phyloP scores from a whole-genome alignment of 2,329 filamentous ascomycete species.

The Albifimbria verrucaria region DNA sequence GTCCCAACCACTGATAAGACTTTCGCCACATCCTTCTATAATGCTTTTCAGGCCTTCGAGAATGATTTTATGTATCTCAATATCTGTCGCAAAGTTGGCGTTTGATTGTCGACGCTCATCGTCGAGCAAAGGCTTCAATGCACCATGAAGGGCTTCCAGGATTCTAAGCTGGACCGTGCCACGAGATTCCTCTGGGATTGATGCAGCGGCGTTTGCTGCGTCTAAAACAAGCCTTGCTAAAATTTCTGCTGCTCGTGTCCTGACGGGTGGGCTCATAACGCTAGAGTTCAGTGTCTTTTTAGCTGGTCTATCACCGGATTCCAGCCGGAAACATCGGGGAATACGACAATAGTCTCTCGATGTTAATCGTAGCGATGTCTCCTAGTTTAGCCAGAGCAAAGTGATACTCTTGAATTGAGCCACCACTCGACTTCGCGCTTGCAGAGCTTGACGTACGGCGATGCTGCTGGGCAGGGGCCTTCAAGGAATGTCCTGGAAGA shows the following conservation, averaged over 20 bases:
- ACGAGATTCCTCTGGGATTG: constrained; percentile 46
- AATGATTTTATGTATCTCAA: constrained; percentile 76
- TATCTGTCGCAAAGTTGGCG: constrained; percentile 59
- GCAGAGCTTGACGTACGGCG: constrained; percentile 47
- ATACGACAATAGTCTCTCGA: constrained; percentile 68
- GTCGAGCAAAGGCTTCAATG: constrained; percentile 53
- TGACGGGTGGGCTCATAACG: constrained; percentile 47
- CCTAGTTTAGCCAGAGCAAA: constrained; percentile 72
- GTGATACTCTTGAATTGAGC: constrained; percentile 58
- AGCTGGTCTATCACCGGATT: constrained; percentile 57
- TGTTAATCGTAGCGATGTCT: constrained; percentile 70
- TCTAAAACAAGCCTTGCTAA: constrained; percentile 57
- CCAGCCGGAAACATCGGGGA: constrained; percentile 75
- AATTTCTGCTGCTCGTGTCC: constrained; percentile 61
- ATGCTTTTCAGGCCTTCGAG: constrained; percentile 79
- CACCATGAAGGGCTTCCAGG: constrained; percentile 61
- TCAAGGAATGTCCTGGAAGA: constrained; percentile 25
- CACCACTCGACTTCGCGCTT: constrained; percentile 35
- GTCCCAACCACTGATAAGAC: constrained; percentile 78
- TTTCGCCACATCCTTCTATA: constrained; percentile 85
- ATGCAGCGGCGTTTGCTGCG: constrained; percentile 52
- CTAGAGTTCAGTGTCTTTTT: constrained; percentile 45
- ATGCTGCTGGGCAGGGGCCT: constrained; percentile 36
- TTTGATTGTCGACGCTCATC: constrained; percentile 52
- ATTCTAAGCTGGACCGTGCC: constrained; percentile 69